Evolutionary conservation across 2,329 filamentous ascomycete species (phyloP).

Genomic region (Pleomassaria siparia): DNA sequence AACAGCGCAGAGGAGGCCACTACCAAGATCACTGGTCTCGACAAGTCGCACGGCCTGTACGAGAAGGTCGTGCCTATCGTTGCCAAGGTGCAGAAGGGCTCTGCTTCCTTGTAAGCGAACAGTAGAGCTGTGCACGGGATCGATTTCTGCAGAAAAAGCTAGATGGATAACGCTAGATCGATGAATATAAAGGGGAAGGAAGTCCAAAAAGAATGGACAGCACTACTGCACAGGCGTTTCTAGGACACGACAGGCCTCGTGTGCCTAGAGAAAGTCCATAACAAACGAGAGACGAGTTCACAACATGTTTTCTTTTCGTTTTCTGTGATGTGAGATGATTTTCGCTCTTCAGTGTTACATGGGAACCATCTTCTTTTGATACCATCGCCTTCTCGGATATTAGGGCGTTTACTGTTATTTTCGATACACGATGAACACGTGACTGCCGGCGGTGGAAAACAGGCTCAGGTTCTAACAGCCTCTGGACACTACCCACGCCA

Average conservation of each 20-base stretch:
- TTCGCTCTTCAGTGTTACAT: too few species aligned
- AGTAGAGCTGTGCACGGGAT: neutral
- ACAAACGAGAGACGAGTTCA: neutral
- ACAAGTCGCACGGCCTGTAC: slow-evolving; percentile 75
- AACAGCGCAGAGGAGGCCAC: slow-evolving; percentile 74
- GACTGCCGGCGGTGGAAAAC: too few species aligned
- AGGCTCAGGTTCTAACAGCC: too few species aligned
- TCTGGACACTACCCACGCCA: too few species aligned
- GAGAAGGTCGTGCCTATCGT: slow-evolving; percentile 74
- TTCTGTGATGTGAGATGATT: neutral
- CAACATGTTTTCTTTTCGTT: neutral
- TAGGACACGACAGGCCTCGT: neutral
- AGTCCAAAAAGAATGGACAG: neutral
- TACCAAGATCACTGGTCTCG: slow-evolving; percentile 77
- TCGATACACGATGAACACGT: too few species aligned
- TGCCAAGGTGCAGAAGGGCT: slow-evolving; percentile 68
- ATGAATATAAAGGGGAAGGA: neutral
- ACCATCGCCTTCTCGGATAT: too few species aligned
- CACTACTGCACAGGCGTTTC: neutral
- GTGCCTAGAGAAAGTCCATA: neutral
- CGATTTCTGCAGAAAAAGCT: neutral
- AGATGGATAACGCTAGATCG: neutral
- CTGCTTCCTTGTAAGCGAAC: slow-evolving; percentile 2
- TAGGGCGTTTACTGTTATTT: too few species aligned
- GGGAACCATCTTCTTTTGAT: too few species aligned